Base-by-base conservation (phyloP, 2,329 filamentous ascomycete species). In the Sodiomyces alkalinus region DNA sequence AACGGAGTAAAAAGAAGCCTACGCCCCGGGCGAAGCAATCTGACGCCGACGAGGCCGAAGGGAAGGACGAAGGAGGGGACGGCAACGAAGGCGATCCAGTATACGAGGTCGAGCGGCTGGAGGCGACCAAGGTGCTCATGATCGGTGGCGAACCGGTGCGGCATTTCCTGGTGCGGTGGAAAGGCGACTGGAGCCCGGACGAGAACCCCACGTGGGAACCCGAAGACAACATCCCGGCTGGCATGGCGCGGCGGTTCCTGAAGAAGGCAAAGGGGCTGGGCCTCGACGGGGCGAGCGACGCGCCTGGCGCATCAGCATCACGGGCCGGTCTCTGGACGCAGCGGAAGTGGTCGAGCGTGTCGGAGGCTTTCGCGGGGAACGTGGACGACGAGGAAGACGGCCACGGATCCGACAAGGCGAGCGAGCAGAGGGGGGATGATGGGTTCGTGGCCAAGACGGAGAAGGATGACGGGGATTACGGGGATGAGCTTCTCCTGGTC, bases 191-290 rank as follows among this genome's bases (percentile, higher is more conserved):
- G 68, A 64, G 67, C 0, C 46, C 54, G 0, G 60, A 59, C 7
- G 56, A 70, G 40, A 70, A 73, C 30, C 63, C 64, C 0, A 64
- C 66, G 0, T 73, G 68, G 68, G 68, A 73, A 39, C 67, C 66
- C 0, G 57, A 62, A 35, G 54, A 55, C 4, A 67, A 70, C 29
- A 55, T 73, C 3, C 45, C 60, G 0, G 31, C 41, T 0, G 33
- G 33, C 0, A 40, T 69, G 21, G 47, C 68, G 2, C 47, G 43
- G 6, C 46, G 46, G 3, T 72, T 60, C 32, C 35, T 56, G 5
- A 33, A 46, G 7, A 54, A 51, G 27, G 38, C n/a, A n/a, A 39
- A 9, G 29, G 24, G 3, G 46, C 38, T 46, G 34, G 34, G 36
- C 9, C 33, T 30, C 27, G 22, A 32, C 22, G 14, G 27, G 5